phyloP scores from a whole-genome alignment of 192 early-diverging fungal genomes.

The Rhizophagus sp. region DNA sequence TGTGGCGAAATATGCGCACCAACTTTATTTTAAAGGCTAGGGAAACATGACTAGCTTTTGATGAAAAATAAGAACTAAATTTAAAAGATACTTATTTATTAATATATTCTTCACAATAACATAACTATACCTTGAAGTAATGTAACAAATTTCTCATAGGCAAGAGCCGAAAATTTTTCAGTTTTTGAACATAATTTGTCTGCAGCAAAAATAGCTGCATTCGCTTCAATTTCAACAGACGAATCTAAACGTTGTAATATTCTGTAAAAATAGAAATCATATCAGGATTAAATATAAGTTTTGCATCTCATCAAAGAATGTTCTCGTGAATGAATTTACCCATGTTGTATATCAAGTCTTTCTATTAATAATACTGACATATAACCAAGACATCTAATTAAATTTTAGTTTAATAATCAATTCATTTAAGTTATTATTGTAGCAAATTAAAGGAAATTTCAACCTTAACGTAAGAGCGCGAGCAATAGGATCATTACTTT shows the following conservation, averaged over 20 bases:
- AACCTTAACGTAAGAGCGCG: conserved; percentile 13
- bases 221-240: conserved; percentile 11
- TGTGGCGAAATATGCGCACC: conserved; percentile 20
- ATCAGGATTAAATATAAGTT: not conserved
- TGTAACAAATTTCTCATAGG: conserved; percentile 12
- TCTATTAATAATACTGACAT: conserved; percentile 25
- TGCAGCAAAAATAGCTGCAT: conserved; percentile 26
- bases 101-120: not conserved
- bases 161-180: conserved; percentile 5
- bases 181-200: conserved; percentile 21
- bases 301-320: not conserved
- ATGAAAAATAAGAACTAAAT: not conserved
- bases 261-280: conserved; percentile 11
- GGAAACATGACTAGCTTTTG: not conserved
- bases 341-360: conserved; percentile 13
- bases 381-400: conserved; percentile 17
- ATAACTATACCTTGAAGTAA: not conserved
- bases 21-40: conserved; percentile 9
- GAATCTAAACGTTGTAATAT: conserved; percentile 29
- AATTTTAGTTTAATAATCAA: not conserved
- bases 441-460: not conserved
- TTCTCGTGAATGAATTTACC: not conserved
- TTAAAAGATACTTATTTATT: not conserved
- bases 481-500: conserved; percentile 22
- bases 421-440: not conserved